These are phyloP conservation scores for Lentinula sp. DNA, from an alignment of 768 basidiomycete species.

Conservation along the genomic window DNA sequence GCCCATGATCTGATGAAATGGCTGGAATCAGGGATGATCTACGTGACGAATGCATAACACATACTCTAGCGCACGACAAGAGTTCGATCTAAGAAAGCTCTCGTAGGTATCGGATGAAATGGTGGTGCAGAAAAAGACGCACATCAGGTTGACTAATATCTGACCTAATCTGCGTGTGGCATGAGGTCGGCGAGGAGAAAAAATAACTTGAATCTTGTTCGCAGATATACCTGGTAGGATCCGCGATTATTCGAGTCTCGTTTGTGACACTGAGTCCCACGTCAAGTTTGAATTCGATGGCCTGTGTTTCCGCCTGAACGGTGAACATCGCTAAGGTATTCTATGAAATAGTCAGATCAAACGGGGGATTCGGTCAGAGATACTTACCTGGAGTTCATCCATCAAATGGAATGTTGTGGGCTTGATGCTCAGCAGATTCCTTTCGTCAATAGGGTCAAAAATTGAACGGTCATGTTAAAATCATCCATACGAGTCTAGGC, in stretches of 20 bases:
- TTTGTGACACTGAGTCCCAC: neutral
- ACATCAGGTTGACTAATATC: slow-evolving; percentile 8
- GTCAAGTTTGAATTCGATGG: neutral
- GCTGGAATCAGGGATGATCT: too few species aligned
- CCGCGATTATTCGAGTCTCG: neutral
- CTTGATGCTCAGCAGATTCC: slow-evolving; percentile 1
- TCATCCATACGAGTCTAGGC: neutral
- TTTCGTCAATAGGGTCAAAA: neutral
- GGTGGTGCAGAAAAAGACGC: neutral
- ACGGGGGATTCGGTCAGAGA: neutral
- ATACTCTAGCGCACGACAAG: slow-evolving; percentile 6
- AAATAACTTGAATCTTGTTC: too few species aligned
- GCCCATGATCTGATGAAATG: slow-evolving; percentile 1
- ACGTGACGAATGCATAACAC: neutral
- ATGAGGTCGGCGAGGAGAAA: too few species aligned
- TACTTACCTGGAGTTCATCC: neutral
- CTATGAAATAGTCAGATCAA: neutral
- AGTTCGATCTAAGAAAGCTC: neutral
- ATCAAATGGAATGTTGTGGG: neutral
- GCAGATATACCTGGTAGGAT: neutral
- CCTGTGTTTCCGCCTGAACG: slow-evolving; percentile 1
- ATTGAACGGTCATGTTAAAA: neutral
- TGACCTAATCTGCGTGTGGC: neutral
- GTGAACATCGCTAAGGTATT: slow-evolving; percentile 3
- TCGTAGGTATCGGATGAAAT: neutral